Base-by-base conservation (phyloP, 257 asterid genomes). In the Solanum rostratum region DNA sequence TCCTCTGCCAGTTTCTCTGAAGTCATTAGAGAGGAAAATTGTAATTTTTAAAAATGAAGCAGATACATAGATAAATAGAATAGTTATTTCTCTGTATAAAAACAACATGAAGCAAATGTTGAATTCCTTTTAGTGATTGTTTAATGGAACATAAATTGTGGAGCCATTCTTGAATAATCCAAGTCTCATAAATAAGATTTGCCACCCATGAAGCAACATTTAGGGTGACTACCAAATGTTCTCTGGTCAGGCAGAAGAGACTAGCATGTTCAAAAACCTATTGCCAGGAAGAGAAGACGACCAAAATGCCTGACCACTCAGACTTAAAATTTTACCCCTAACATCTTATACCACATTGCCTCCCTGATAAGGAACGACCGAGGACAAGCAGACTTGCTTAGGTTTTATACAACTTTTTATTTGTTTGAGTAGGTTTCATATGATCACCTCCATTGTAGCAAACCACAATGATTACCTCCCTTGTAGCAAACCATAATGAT, bases 1-100 rank as follows among this genome's bases (percentile, higher is more conserved):
- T 92, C 95, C 85, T 91, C 81, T 6, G 97, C 97, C 80, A 90
- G 85, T 85, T 88, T 85, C 90, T 95, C 98, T 94, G 94, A 45
- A 88, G 88, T 86, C 62, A 87, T 85, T 83, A 45, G 71, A 87
- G 65, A 33, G 50, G 55, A 43, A 30, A 62, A 53, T 33, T 52
- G 57, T 39, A 53, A 41, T 19, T 33, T 37, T 49, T 16, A 52
- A 80, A 30, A 39, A 50, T 24, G 78, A 68, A 80, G 39, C 81
- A 45, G 59, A 50, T 74, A 46, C 2, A 10, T 76, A 24, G 41
- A 22, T 49, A 74, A 24, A 74, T 9, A 15, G 62, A 76, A 33
- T 4, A 49, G 45, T 29, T 27, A 50, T 11, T 33, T 19, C 10
- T 68, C 50, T 5, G n/a, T 30, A 12, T 41, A 41, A 41, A 7